Percentiles rank a stretch among this genome's conserved stretches.
Conservation (phyloP, 441 rosid species). For the Theobroma grandiflorum region DNA sequence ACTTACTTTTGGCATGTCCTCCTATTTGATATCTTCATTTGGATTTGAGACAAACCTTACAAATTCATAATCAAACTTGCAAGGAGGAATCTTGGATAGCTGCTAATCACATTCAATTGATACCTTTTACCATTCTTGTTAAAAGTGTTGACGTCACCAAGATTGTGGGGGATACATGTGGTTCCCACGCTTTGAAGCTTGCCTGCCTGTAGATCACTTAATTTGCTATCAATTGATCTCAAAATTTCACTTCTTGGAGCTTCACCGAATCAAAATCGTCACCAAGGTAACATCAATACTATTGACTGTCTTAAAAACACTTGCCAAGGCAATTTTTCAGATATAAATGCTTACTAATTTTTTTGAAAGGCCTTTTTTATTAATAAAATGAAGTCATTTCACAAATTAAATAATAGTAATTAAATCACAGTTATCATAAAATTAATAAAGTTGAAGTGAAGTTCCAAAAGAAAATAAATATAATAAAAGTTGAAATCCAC, state of each 20-base stretch:
- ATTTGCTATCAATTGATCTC: neutral
- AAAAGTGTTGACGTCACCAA: slow-evolving; percentile 7
- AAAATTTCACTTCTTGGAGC: neutral
- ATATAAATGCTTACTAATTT: no score
- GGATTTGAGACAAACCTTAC: neutral
- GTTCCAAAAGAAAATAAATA: no score
- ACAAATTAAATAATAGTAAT: no score
- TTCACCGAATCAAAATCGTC: neutral
- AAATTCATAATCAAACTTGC: slow-evolving; percentile 3
- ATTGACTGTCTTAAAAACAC: no score
- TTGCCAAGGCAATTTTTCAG: no score
- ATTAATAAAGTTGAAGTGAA: no score
- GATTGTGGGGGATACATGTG: neutral
- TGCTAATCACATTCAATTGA: neutral
- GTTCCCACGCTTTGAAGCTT: slow-evolving; percentile 3
- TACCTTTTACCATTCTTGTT: slow-evolving; percentile 5
- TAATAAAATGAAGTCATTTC: no score
- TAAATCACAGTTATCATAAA: no score
- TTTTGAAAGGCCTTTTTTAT: no score
- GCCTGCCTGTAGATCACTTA: neutral
- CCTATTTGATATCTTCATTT: neutral
- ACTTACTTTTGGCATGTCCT: slow-evolving; percentile 4
- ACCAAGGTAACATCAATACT: neutral
- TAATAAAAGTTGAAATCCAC: no score
- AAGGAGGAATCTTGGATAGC: slow-evolving; percentile 1